Percentiles rank a stretch among this genome's conserved stretches.
Conservation (phyloP, 2,329 filamentous ascomycete genomes). For the Blastomyces gilchristii region DNA sequence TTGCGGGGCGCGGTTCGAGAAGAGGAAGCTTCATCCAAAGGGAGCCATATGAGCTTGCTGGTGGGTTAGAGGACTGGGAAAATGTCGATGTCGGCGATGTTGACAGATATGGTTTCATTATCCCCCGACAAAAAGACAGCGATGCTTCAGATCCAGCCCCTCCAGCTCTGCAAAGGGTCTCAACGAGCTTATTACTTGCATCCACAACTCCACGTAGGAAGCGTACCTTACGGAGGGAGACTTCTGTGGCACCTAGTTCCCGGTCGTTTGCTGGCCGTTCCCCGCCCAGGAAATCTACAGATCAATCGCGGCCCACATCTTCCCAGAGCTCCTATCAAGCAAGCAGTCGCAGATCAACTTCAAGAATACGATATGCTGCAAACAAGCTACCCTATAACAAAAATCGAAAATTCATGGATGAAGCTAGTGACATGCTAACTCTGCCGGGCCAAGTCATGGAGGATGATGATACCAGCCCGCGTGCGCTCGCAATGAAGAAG, state of each 20-base stretch:
- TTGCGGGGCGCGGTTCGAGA: conserved; percentile 19
- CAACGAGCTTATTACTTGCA: conserved; percentile 48
- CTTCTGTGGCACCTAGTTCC: conserved; percentile 38
- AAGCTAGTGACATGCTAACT: conserved; percentile 56
- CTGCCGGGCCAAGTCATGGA: conserved; percentile 44
- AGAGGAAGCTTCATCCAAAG: conserved; percentile 33
- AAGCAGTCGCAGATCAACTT: conserved; percentile 32
- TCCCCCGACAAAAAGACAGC: conserved; percentile 26
- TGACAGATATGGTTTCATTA: conserved; percentile 57
- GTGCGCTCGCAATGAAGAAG: conserved; percentile 41
- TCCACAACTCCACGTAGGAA: conserved; percentile 47
- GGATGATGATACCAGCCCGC: conserved; percentile 40
- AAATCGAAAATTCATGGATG: conserved; percentile 34
- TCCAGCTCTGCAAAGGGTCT: conserved; percentile 46
- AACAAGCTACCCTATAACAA: conserved; percentile 45
- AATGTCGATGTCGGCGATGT: conserved; percentile 50
- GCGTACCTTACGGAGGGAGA: conserved; percentile 41
- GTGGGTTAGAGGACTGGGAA: conserved; percentile 56
- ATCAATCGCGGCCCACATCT: conserved; percentile 37
- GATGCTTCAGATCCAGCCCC: conserved; percentile 26
- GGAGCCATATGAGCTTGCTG: conserved; percentile 48
- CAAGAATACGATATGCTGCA: conserved; percentile 42
- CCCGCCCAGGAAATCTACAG: conserved; percentile 33
- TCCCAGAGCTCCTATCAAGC: conserved; percentile 38
- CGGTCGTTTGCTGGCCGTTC: conserved; percentile 36